Conservation (phyloP, 2,329 filamentous ascomycete species). For the Nemania abortiva region DNA sequence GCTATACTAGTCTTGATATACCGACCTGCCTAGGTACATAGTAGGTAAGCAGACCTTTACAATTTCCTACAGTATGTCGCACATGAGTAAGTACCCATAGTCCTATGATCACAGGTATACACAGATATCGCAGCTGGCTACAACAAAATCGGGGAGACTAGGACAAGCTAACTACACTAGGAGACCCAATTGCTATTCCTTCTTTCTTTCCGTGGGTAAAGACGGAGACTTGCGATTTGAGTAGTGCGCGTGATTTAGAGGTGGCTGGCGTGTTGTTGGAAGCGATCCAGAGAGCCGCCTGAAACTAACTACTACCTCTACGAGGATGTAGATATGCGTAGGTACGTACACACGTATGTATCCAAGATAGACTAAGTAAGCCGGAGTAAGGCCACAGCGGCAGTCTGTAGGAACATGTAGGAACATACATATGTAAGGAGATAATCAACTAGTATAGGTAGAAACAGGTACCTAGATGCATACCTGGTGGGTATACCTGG, state of each 20-base stretch:
- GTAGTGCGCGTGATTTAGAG: not conserved
- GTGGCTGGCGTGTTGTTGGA: not conserved
- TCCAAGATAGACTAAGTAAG: not conserved
- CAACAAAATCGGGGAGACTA: not conserved
- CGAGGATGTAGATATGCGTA: not conserved
- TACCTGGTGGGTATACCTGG: not conserved
- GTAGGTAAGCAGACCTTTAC: not conserved
- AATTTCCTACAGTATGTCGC: too few relatives aligned
- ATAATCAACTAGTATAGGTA: too few relatives aligned
- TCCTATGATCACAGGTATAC: too few relatives aligned
- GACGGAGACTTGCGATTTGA: conserved; percentile 1
- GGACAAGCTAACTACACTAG: not conserved
- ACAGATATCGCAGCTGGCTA: too few relatives aligned
- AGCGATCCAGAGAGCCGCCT: conserved; percentile 25
- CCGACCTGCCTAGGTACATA: not conserved
- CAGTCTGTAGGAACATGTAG: not conserved
- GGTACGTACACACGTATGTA: not conserved
- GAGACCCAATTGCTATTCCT: conserved; percentile 37
- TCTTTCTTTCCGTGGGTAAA: conserved; percentile 12
- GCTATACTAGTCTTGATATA: not conserved
- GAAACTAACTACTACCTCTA: not conserved
- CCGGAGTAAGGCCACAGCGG: too few relatives aligned
- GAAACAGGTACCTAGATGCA: not conserved
- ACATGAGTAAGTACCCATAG: too few relatives aligned
- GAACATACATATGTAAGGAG: not conserved